Conservation (phyloP, 2,329 filamentous ascomycete genomes). For the Aspergillus amoenus region DNA sequence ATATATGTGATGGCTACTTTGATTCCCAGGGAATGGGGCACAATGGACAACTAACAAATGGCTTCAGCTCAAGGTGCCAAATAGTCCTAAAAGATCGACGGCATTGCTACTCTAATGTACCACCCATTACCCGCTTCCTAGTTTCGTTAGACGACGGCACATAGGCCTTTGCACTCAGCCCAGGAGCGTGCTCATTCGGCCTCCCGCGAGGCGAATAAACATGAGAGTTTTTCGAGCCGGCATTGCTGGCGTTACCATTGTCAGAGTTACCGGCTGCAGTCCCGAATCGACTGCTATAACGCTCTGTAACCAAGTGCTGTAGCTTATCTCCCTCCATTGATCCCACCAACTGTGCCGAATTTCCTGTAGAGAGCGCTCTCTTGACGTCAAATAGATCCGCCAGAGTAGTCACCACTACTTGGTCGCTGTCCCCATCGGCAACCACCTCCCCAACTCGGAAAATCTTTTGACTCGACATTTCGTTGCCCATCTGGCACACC, state of each 20-base stretch:
- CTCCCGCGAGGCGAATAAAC: too few species aligned
- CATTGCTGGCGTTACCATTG: too few species aligned
- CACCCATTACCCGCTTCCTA: conserved; percentile 23
- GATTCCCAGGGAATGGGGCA: too few species aligned
- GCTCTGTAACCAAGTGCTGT: conserved; percentile 25
- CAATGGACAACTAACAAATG: too few species aligned
- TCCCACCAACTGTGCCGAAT: conserved; percentile 38
- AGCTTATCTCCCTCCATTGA: conserved; percentile 36
- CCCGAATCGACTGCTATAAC: conserved; percentile 31
- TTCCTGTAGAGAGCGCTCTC: conserved; percentile 35
- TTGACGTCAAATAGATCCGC: conserved; percentile 44
- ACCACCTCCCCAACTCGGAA: conserved; percentile 38
- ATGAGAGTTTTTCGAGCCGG: not conserved
- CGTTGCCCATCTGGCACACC: conserved; percentile 37
- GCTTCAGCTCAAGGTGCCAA: too few species aligned
- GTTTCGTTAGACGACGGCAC: conserved; percentile 29
- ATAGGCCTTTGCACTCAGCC: conserved; percentile 19
- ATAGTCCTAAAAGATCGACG: too few species aligned
- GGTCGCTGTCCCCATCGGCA: conserved; percentile 40
- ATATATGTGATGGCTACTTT: too few species aligned
- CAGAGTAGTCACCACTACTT: conserved; percentile 44
- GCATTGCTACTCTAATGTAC: too few species aligned
- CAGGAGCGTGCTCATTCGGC: conserved; percentile 16
- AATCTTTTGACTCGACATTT: conserved; percentile 33
- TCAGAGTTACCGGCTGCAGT: conserved; percentile 4